Base-by-base conservation (phyloP, 805 yeast genomes). In the Saccharomycopsis olivae region DNA sequence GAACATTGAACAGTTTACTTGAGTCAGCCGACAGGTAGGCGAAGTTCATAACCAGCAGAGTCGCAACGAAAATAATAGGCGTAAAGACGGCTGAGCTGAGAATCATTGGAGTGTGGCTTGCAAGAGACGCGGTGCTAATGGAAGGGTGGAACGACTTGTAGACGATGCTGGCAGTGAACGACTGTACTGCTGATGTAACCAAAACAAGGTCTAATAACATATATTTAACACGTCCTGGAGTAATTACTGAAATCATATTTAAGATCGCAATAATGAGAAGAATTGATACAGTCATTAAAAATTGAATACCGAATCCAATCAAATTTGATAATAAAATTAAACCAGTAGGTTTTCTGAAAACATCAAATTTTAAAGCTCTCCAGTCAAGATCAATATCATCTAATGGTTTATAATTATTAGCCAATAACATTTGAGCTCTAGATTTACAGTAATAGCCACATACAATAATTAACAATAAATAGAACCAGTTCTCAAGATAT, bases 11-110 rank as follows among this genome's bases (percentile, higher is more conserved):
- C n/a, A n/a, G n/a, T 19, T 47, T 40, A 41, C 58, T 52, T 3
- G 59, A 53, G 5, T 49, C 41, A 5, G 50, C 59, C 8, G 52
- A 38, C 5, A 35, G 39, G 35, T 50, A 52, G 3, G 51, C 47
- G 3, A 14, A 11, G 38, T 56, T 55, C n/a, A n/a, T n/a, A n/a
- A n/a, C n/a, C n/a, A n/a, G n/a, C n/a, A n/a, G n/a, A n/a, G n/a
- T n/a, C 6, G 44, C 38, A 9, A 40, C 21, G 2, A 14, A 3
- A 17, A 47, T 38, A 20, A 41, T 29, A 23, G 60, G 60, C 2
- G 54, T 36, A 2, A 47, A 41, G n/a, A n/a, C n/a, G n/a, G n/a
- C n/a, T n/a, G n/a, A n/a, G n/a, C n/a, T n/a, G n/a, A n/a, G n/a
- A n/a, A n/a, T n/a, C n/a, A n/a, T n/a, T n/a, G n/a, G n/a, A n/a